Conservation (phyloP, 495 filamentous ascomycete genomes). For the Podospora pseudocomata region DNA sequence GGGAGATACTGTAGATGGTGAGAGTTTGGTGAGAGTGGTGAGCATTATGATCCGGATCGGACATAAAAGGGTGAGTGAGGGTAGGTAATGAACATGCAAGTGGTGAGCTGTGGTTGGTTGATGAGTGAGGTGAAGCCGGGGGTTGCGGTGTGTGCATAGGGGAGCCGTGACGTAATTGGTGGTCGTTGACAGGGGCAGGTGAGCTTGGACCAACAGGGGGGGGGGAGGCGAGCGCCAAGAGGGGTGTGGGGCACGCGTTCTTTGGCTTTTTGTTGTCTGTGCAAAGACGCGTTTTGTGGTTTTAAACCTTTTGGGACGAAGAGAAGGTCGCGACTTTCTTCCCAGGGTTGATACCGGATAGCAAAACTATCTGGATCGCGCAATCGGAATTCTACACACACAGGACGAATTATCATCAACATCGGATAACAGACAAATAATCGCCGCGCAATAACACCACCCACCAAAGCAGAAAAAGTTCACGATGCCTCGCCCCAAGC, state of each 20-base stretch:
- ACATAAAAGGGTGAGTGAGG: not conserved
- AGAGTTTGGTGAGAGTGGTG: not conserved
- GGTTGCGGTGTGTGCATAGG: not conserved
- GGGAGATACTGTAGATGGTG: not conserved
- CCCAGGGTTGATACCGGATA: not conserved
- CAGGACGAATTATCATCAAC: not conserved
- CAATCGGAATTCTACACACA: not conserved
- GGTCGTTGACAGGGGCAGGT: not conserved
- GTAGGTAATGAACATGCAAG: not conserved
- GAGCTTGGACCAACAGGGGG: not conserved
- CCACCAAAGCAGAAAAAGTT: not conserved
- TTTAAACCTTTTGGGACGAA: not conserved
- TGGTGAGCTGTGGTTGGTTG: not conserved
- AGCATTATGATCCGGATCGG: not conserved
- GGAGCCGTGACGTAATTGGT: not conserved
- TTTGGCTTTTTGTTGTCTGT: not conserved
- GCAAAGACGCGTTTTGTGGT: not conserved
- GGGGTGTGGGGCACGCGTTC: not conserved
- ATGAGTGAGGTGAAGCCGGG: not conserved
- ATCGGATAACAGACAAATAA: not conserved
- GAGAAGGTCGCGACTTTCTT: no score
- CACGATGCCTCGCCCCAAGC: slow-evolving; percentile 44
- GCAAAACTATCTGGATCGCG: not conserved
- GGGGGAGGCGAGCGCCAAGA: not conserved
- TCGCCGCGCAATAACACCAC: not conserved